Evolutionary conservation across 805 yeast species (phyloP).

Genomic region (Candida cerambycidarum): DNA sequence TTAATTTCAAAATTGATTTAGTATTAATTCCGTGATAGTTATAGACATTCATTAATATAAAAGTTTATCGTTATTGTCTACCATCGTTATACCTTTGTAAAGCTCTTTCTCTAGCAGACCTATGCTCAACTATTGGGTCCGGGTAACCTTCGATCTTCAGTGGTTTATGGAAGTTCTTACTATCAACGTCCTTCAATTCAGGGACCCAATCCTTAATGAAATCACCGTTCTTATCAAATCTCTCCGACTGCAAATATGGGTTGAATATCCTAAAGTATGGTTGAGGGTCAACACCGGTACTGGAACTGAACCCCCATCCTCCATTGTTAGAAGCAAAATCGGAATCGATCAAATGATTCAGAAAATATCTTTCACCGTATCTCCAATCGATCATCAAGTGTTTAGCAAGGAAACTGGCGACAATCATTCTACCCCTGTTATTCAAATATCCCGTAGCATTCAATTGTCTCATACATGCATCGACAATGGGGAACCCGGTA

Average conservation of each 20-base stretch:
- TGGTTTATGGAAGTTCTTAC: conserved; percentile 36
- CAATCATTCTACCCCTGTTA: conserved; percentile 55
- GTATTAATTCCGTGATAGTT: conserved; percentile 18
- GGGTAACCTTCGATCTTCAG: conserved; percentile 37
- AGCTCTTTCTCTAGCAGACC: conserved; percentile 41
- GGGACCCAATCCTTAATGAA: conserved; percentile 53
- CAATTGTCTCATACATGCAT: conserved; percentile 57
- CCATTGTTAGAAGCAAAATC: conserved; percentile 56
- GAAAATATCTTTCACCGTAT: conserved; percentile 52
- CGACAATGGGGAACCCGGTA: conserved; percentile 58
- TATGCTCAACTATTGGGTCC: conserved; percentile 45
- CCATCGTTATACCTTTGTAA: conserved; percentile 42
- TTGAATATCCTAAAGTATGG: conserved; percentile 59
- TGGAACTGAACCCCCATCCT: conserved; percentile 58
- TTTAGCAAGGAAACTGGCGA: conserved; percentile 51
- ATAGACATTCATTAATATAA: neutral
- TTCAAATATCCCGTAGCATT: conserved; percentile 53
- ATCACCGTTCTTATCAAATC: conserved; percentile 47
- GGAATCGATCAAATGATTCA: conserved; percentile 48
- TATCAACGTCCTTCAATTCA: conserved; percentile 35
- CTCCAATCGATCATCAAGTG: conserved; percentile 55
- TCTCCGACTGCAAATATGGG: conserved; percentile 49
- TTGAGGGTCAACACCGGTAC: conserved; percentile 55
- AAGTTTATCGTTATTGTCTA: conserved; percentile 7
- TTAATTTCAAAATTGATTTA: conserved; percentile 18